Evolutionary conservation across 208 protist genomes (phyloP).

Genomic region (Leishmania turanica): DNA sequence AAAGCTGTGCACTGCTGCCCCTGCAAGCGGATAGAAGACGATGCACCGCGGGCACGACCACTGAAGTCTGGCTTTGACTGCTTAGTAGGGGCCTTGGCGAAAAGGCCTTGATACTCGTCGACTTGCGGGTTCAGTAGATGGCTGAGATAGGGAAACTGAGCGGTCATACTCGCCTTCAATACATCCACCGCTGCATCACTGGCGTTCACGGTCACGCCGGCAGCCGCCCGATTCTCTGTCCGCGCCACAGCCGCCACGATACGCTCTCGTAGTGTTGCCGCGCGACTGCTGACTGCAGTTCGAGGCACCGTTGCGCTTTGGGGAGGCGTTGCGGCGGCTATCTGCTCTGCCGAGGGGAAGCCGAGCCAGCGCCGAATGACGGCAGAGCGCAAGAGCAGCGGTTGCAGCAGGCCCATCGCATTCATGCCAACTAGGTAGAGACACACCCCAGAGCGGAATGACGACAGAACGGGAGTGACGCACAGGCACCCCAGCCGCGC

Average conservation of each 20-base stretch:
- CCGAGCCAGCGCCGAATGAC: constrained; percentile 53
- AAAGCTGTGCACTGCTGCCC: background rate
- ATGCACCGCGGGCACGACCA: background rate
- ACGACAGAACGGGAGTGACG: constrained; percentile 54
- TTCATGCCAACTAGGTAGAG: constrained; percentile 92
- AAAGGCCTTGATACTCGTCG: constrained; percentile 57
- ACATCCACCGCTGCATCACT: constrained; percentile 30
- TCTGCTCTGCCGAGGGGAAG: constrained; percentile 45
- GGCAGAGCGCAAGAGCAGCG: constrained; percentile 58
- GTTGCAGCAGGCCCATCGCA: constrained; percentile 77
- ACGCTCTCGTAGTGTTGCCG: constrained; percentile 17
- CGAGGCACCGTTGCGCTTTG: background rate
- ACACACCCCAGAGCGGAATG: constrained; percentile 76
- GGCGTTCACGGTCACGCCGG: background rate
- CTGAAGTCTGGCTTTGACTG: constrained; percentile 26
- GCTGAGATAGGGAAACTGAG: constrained; percentile 83
- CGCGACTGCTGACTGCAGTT: background rate
- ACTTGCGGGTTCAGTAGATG: constrained; percentile 71
- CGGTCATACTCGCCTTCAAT: constrained; percentile 58
- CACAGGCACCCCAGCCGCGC: constrained; percentile 75
- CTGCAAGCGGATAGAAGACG: background rate
- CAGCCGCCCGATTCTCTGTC: background rate
- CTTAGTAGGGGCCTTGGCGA: constrained; percentile 32
- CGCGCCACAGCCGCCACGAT: constrained; percentile 11
- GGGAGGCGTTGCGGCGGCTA: constrained; percentile 2